Evolutionary conservation across 257 asterid genomes (phyloP).

Genomic region (Solanum chiquidenum): DNA sequence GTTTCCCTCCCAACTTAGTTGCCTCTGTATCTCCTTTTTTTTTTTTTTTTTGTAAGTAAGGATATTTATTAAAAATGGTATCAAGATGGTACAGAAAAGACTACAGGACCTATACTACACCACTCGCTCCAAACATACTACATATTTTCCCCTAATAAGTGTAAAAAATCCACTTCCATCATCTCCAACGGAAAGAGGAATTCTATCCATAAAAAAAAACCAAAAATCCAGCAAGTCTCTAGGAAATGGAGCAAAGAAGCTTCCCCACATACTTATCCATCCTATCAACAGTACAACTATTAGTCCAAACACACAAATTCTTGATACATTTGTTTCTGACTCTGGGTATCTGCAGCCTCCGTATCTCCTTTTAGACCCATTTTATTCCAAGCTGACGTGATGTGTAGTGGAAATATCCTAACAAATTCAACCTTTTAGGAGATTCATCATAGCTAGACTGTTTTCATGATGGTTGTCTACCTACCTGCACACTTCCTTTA

Average conservation of each 20-base stretch:
- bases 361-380: background rate
- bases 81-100: background rate
- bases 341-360: background rate
- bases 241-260: background rate
- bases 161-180: background rate
- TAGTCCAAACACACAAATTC: background rate
- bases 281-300: background rate
- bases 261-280: background rate
- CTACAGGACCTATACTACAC: background rate
- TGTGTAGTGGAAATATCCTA: background rate
- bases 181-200: background rate
- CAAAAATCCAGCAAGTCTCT: background rate
- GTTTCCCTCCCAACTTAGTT: background rate
- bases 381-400: background rate
- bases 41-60: background rate
- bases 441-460: background rate
- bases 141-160: background rate
- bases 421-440: background rate
- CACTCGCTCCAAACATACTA: background rate
- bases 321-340: background rate
- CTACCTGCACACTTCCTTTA: background rate
- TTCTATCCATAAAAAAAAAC: background rate
- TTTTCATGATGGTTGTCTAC: background rate
- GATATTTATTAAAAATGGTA: background rate
- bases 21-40: background rate